Evolutionary conservation across 108 stramenopile species (phyloP).

Genomic region (Nitzschia palea): DNA sequence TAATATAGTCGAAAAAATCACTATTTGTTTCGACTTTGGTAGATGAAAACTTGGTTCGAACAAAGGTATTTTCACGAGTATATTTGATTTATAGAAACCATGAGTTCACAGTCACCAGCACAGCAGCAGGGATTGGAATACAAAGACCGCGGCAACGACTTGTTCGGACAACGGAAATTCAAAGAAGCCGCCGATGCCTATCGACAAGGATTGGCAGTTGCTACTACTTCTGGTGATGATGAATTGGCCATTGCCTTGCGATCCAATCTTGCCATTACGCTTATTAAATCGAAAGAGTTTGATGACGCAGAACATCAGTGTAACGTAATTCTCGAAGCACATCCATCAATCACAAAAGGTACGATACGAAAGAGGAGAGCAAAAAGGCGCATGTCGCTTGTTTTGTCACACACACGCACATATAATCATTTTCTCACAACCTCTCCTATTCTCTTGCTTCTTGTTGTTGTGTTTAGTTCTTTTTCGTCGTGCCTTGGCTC

Average conservation of each 20-base stretch:
- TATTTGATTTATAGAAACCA: no score
- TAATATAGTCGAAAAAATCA: no score
- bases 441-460: constrained; percentile 1
- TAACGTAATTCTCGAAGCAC: constrained; percentile 14
- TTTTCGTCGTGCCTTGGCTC: constrained; percentile 43
- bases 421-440: no score
- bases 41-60: no score
- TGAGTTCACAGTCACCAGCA: no score
- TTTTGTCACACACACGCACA: no score
- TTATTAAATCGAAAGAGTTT: constrained; percentile 35
- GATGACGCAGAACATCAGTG: constrained; percentile 33
- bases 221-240: background rate
- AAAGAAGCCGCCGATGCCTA: constrained; percentile 29
- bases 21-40: no score
- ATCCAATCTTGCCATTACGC: constrained; percentile 40
- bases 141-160: constrained; percentile 33
- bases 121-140: no score
- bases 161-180: constrained; percentile 14
- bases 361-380: no score
- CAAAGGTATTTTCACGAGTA: no score
- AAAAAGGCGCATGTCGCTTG: no score
- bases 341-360: constrained; percentile 30
- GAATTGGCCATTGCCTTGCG: constrained; percentile 24
- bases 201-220: constrained; percentile 22
- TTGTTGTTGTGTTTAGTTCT: constrained; percentile 13